A percentile compares a stretch with the other conserved stretches of the same genome.
Evolutionary conservation across 331 rosid genomes (phyloP).

Genomic region (Malus hybrid): DNA sequence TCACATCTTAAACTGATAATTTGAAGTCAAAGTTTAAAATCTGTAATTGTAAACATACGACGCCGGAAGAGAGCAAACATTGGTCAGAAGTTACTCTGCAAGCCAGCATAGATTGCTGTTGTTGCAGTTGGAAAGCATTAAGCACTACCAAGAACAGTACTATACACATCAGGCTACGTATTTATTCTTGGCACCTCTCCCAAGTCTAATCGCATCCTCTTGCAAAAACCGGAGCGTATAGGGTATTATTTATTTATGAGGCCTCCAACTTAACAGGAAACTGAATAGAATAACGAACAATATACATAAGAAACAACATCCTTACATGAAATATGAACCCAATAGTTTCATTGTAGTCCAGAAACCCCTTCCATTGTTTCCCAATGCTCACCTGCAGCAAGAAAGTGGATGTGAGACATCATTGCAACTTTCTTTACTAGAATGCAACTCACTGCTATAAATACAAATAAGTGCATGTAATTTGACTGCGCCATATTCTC

Average conservation of each 20-base stretch:
- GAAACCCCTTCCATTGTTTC: conserved; percentile 89
- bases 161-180: conserved; percentile 24
- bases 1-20: background rate
- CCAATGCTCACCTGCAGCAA: conserved; percentile 77
- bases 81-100: conserved; percentile 4
- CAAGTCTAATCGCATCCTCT: conserved; percentile 69
- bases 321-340: conserved; percentile 90
- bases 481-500: background rate
- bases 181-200: conserved; percentile 39
- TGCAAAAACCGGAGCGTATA: conserved; percentile 22
- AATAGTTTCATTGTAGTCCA: conserved; percentile 57
- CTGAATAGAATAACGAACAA: background rate
- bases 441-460: background rate
- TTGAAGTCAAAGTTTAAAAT: background rate
- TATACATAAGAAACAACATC: background rate
- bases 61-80: background rate
- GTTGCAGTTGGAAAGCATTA: background rate
- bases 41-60: background rate
- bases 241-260: background rate
- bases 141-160: background rate
- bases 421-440: background rate
- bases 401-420: background rate
- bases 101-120: background rate
- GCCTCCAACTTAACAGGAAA: background rate
- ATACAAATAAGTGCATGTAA: background rate